Base-by-base conservation (phyloP, 768 basidiomycete genomes). In the Mycena galopus region DNA sequence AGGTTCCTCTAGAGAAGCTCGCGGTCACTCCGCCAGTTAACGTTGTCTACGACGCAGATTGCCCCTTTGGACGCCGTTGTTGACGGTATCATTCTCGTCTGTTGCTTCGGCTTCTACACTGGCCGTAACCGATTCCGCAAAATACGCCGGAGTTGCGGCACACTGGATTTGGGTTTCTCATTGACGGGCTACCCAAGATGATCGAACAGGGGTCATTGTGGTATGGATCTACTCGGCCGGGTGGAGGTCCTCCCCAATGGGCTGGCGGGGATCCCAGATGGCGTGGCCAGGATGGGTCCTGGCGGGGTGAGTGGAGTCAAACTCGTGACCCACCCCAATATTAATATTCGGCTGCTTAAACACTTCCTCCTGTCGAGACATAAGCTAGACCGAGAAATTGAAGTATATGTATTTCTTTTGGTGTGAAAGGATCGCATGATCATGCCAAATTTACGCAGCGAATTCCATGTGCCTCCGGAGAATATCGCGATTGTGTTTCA, bases 241-340 rank as follows among this genome's bases (percentile, higher is more conserved):
- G 78, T 83, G 14, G 84, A 86, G 63, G 66, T 80, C 32, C 57
- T 86, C 19, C 78, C 82, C 1, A 78, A 79, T 16, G 85, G 86
- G 19, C 79, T 86, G 29, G 79, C 77, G 30, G 85, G 81, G 19
- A 82, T 87, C 68, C 77, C 76, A 42, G 70, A 77, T 29, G 86
- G 79, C 35, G 71, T 86, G 57, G 79, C 79, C 77, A 78, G 81
- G 56, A 77, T 87, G 73, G 74, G 78, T 68, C 73, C 77, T 8
- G 81, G 82, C 27, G 77, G 78, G 71, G 82, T 85, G 39, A 83
- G 83, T 66, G 84, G 83, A 1, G 78, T 81, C 39, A 85, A 85
- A 74, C 73, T 86, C 32, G 79, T 85, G 56, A 76, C 77, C 67
- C 82, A 76, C 64, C 84, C 85, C n/a, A n/a, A n/a, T n/a, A n/a